Conservation (phyloP, 2,329 filamentous ascomycete species). For the Sarocladiaceae sp. region DNA sequence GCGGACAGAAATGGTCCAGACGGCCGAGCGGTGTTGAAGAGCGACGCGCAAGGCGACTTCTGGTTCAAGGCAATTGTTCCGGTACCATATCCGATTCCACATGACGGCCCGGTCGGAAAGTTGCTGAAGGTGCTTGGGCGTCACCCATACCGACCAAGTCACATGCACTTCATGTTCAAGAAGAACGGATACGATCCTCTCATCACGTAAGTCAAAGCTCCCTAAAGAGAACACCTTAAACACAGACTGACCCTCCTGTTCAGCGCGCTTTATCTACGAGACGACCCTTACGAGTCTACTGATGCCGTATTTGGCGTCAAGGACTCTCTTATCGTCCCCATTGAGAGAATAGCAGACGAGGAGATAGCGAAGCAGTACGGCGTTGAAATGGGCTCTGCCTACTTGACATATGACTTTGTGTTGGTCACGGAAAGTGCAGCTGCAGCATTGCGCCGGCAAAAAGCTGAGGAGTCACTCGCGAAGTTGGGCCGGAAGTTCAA, state of each 20-base stretch:
- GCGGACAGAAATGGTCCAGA: conserved; percentile 42
- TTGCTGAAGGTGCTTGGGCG: conserved; percentile 58
- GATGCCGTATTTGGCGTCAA: conserved; percentile 12
- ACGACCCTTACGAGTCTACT: conserved; percentile 8
- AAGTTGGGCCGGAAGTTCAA: conserved; percentile 1
- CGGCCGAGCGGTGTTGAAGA: conserved; percentile 41
- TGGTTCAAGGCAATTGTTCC: conserved; percentile 83
- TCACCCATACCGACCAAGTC: conserved; percentile 70
- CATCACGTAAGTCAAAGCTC: not conserved
- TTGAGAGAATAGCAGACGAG: not conserved
- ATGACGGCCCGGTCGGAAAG: conserved; percentile 76
- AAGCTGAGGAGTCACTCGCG: not conserved
- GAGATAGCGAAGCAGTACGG: conserved; percentile 10
- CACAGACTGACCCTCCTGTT: not conserved
- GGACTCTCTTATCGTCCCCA: conserved; percentile 8
- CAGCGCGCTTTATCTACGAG: conserved; percentile 9
- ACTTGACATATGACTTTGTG: conserved; percentile 12
- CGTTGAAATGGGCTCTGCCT: not conserved
- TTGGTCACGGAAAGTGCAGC: conserved; percentile 10
- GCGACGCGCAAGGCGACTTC: conserved; percentile 44
- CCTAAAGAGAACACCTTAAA: not conserved
- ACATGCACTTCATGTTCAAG: conserved; percentile 69
- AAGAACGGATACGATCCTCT: not conserved
- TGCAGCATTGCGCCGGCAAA: not conserved
- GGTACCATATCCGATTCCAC: conserved; percentile 77